Conservation (phyloP, 2,329 filamentous ascomycete genomes). For the Chrysosporium queenslandicum region DNA sequence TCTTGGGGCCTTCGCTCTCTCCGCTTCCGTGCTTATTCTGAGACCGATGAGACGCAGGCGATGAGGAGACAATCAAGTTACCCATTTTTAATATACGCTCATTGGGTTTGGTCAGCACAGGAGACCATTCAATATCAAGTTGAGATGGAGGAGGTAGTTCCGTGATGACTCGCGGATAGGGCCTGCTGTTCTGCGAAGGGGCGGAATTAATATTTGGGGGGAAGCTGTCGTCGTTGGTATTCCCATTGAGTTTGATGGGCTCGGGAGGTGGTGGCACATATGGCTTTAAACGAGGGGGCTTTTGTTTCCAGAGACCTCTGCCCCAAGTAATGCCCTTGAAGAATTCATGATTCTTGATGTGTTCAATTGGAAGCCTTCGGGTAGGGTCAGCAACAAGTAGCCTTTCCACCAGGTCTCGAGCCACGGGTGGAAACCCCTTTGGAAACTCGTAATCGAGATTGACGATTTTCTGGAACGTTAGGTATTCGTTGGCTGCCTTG, state of each 20-base stretch:
- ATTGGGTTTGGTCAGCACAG: slow-evolving; percentile 79
- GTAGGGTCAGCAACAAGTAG: slow-evolving; percentile 81
- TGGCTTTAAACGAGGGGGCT: slow-evolving; percentile 74
- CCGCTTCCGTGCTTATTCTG: slow-evolving; percentile 55
- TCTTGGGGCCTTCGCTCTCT: slow-evolving; percentile 63
- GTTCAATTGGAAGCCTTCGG: slow-evolving; percentile 76
- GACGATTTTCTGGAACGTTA: slow-evolving; percentile 98
- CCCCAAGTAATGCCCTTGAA: slow-evolving; percentile 83
- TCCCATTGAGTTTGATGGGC: slow-evolving; percentile 61
- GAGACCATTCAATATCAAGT: slow-evolving; percentile 96
- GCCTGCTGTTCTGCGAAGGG: slow-evolving; percentile 41
- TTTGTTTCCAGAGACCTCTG: slow-evolving; percentile 74
- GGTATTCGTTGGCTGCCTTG: slow-evolving; percentile 89
- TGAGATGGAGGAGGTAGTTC: slow-evolving; percentile 94
- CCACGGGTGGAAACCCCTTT: slow-evolving; percentile 71
- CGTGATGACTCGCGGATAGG: slow-evolving; percentile 74
- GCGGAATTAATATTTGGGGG: slow-evolving; percentile 32
- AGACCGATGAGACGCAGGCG: slow-evolving; percentile 64
- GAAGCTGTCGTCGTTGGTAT: slow-evolving; percentile 30
- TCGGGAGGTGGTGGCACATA: slow-evolving; percentile 71
- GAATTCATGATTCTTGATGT: slow-evolving; percentile 94
- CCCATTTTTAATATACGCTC: slow-evolving; percentile 91
- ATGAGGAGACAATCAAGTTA: slow-evolving; percentile 73
- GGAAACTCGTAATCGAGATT: slow-evolving; percentile 90
- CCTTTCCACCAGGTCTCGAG: slow-evolving; percentile 80